Evolutionary conservation across 2,329 filamentous ascomycete species (phyloP).

Genomic region (Arthrobotrys iridis): DNA sequence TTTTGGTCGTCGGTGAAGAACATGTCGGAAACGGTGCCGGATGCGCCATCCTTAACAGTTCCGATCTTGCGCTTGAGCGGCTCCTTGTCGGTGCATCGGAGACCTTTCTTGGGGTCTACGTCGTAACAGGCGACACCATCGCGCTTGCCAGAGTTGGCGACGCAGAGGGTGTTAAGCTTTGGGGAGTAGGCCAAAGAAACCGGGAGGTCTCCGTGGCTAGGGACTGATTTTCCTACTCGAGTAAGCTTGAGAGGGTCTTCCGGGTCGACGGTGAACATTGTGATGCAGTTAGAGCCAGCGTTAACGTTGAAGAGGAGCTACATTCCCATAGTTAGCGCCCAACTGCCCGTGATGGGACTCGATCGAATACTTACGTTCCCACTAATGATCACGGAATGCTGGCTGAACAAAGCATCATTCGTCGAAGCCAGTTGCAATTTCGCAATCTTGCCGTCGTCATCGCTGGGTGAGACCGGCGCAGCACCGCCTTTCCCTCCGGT

Average conservation of each 20-base stretch:
- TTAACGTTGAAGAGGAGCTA: conserved; percentile 67
- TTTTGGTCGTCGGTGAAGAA: conserved; percentile 70
- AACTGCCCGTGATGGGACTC: neutral
- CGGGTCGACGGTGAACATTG: conserved; percentile 65
- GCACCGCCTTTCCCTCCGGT: conserved; percentile 41
- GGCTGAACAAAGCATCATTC: conserved; percentile 40
- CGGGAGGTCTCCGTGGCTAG: conserved; percentile 67
- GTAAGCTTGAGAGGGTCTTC: conserved; percentile 64
- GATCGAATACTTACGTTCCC: conserved; percentile 17
- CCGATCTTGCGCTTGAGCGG: conserved; percentile 58
- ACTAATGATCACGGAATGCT: conserved; percentile 34
- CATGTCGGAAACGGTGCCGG: conserved; percentile 70
- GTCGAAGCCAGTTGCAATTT: conserved; percentile 1
- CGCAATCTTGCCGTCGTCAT: conserved; percentile 2
- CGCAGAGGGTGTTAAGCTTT: conserved; percentile 63
- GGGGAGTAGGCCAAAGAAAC: conserved; percentile 66
- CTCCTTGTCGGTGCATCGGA: conserved; percentile 63
- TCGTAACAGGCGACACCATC: conserved; percentile 65
- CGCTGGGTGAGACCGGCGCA: neutral
- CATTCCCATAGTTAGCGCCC: neutral
- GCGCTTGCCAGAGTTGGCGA: conserved; percentile 63
- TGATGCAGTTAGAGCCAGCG: conserved; percentile 67
- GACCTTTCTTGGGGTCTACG: conserved; percentile 61
- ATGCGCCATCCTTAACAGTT: conserved; percentile 65
- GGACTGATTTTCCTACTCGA: conserved; percentile 63